Evolutionary conservation across 306 rosid species (phyloP), one percentile per base, ranked within the genome.

Genomic region (Acacia crassicarpa): DNA sequence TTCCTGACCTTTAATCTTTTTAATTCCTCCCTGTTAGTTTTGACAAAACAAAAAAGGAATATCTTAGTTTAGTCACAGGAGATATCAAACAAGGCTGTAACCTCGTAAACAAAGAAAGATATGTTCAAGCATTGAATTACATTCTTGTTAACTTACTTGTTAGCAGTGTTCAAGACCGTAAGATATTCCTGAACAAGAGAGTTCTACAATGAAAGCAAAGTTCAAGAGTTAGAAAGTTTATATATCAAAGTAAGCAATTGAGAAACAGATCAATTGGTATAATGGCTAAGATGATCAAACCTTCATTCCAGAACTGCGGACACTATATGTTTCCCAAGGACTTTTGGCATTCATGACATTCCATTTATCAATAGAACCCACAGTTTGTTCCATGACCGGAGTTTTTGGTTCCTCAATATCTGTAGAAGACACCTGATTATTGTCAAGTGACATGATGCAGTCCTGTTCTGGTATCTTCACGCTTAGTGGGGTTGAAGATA

Each of bases 321-420:
- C 30, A 59, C 86, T 90, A 32, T 86, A 84, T 23, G 87, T 75
- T 83, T 85, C 88, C 98, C 97, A 95, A 32, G 99, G 99, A 84
- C 92, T 93, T 65, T 78, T 82, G 76, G 80, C 19, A 74, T 85
- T 81, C 67, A 77, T 54, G 63, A 51, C 79, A 54, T 86, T 91
- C 51, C 79, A 70, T 82, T 71, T 83, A 72, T 86, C 89, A 48
- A 58, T 77, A 62, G 23, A 45, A 8, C 59, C 79, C 75, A 27
- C 59, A 68, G 68, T 84, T 16, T 70, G 86, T 80, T 84, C 89
- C 45, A 5, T 72, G 14, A 48, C 41, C 16, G 98, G 98, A 83
- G 98, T 89, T 58, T 78, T 89, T 45, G 95, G 93, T 83, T 93
- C 98, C 69, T 2, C 38, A 75, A 77, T 38, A 75, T 87, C 86